Evolutionary conservation across 2,329 filamentous ascomycete species (phyloP).

Genomic region (Fusarium burgessii): DNA sequence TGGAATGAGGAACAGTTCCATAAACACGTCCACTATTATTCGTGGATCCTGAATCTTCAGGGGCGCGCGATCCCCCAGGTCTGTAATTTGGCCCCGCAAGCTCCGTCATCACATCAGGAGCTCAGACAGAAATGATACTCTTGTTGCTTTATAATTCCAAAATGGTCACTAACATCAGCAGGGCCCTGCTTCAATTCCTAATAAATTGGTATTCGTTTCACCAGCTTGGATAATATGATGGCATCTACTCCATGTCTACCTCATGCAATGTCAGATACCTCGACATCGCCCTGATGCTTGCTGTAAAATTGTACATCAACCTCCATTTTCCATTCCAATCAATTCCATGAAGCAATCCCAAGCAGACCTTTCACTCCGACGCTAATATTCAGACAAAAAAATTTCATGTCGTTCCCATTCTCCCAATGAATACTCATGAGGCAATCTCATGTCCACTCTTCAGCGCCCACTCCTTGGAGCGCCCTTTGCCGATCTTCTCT

Average conservation of each 20-base stretch:
- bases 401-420: constrained; percentile 25
- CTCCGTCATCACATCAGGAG: constrained; percentile 35
- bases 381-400: constrained; percentile 46
- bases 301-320: constrained; percentile 29
- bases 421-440: constrained; percentile 38
- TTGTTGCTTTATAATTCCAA: constrained; percentile 2
- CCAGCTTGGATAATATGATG: constrained; percentile 16
- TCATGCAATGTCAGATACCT: constrained; percentile 25
- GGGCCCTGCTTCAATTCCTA: constrained; percentile 2
- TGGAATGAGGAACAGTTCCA: constrained; percentile 32
- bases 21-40: constrained; percentile 27
- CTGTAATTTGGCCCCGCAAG: constrained; percentile 41
- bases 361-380: constrained; percentile 42
- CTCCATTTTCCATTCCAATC: constrained; percentile 27
- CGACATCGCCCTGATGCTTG: constrained; percentile 19
- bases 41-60: constrained; percentile 36
- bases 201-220: constrained; percentile 16
- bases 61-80: constrained; percentile 29
- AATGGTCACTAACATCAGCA: background rate
- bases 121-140: constrained; percentile 26
- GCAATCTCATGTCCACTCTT: constrained; percentile 55
- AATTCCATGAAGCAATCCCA: constrained; percentile 40
- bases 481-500: constrained; percentile 54
- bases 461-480: constrained; percentile 55
- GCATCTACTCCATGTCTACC: constrained; percentile 34